phyloP scores from a whole-genome alignment of 148 eudicot genomes.

The Cornus controversa region DNA sequence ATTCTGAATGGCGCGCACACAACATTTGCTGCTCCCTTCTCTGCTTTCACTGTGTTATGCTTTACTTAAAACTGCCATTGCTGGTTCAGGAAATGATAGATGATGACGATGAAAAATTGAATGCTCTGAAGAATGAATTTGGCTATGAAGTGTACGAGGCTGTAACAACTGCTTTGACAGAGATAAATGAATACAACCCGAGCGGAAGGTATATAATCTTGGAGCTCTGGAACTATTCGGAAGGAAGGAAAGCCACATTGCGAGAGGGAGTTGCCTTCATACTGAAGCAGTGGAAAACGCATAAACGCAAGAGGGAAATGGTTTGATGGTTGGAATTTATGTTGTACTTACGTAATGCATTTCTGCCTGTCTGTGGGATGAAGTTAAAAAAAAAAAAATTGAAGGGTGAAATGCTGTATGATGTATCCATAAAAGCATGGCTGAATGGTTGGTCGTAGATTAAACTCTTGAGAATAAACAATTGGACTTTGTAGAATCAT shows the following conservation, averaged over 20 bases:
- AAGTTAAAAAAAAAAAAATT: too few species aligned
- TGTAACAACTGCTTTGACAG: constrained; percentile 42
- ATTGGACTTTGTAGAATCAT: neutral
- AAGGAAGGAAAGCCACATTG: constrained; percentile 51
- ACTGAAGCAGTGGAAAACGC: constrained; percentile 15
- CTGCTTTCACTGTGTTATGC: neutral
- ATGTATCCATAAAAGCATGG: neutral
- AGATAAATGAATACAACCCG: constrained; percentile 62
- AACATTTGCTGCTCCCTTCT: neutral
- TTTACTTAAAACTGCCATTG: constrained; percentile 6
- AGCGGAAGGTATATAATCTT: constrained; percentile 53
- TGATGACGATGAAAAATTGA: constrained; percentile 41
- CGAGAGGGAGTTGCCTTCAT: constrained; percentile 48
- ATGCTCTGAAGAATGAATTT: constrained; percentile 39
- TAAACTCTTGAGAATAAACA: neutral
- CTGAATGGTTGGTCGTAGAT: neutral
- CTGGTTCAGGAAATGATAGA: constrained; percentile 47
- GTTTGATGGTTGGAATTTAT: constrained; percentile 14
- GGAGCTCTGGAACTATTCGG: constrained; percentile 53
- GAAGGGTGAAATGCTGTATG: too few species aligned
- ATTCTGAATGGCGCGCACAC: neutral
- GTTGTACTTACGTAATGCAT: neutral
- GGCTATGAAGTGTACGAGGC: constrained; percentile 47
- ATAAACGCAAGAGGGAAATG: constrained; percentile 32
- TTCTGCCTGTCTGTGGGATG: neutral